A percentile compares a stretch with the other conserved stretches of the same genome.
These are phyloP conservation scores for Angomonas deanei DNA, from an alignment of 208 protist species.

Conservation along the genomic window DNA sequence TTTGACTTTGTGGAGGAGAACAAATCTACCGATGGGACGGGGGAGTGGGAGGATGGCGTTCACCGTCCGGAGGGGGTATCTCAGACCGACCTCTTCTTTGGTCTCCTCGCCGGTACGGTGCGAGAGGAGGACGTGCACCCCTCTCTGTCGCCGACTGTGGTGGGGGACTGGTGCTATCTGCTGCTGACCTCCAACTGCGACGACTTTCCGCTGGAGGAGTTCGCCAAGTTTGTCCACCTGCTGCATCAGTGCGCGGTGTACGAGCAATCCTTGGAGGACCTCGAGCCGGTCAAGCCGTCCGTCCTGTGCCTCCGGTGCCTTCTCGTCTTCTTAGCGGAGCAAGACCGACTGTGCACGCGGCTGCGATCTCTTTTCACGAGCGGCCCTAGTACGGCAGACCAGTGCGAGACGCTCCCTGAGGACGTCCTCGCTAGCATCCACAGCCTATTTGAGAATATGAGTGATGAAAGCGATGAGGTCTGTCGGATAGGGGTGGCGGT, in stretches of 20 bases:
- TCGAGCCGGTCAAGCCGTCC: neutral
- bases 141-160: neutral
- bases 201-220: neutral
- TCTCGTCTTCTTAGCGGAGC: neutral
- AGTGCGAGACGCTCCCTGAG: no score
- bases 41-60: neutral
- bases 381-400: no score
- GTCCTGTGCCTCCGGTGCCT: neutral
- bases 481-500: no score
- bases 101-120: no score
- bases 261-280: neutral
- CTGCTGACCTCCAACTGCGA: slow-evolving; percentile 7
- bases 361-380: no score
- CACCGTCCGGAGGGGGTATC: no score
- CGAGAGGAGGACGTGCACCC: no score
- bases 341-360: neutral
- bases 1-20: neutral
- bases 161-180: slow-evolving; percentile 2
- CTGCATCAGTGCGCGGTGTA: neutral
- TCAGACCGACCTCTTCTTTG: no score
- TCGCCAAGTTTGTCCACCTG: neutral
- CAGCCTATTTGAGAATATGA: no score
- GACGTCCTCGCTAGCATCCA: slow-evolving; percentile 3
- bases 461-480: no score
- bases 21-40: neutral